Conservation (phyloP, 2,329 filamentous ascomycete species). For the Juglanconis juglandina region DNA sequence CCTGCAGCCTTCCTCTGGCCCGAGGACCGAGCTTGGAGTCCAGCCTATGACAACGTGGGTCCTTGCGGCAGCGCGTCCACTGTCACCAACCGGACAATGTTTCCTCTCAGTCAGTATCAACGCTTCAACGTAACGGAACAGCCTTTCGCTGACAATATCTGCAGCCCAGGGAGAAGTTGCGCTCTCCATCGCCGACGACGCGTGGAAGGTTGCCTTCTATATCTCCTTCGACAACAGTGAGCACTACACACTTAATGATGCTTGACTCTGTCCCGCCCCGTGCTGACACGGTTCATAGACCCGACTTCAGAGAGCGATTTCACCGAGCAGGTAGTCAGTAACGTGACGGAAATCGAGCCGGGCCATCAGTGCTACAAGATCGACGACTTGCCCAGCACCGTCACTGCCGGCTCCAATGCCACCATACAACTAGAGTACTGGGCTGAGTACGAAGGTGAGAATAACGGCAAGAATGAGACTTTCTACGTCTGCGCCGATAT, state of each 20-base stretch:
- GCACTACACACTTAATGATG: not conserved
- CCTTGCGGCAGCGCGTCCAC: conserved; percentile 48
- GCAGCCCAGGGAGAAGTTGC: conserved; percentile 48
- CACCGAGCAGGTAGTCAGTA: conserved; percentile 35
- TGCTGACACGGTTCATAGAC: conserved; percentile 27
- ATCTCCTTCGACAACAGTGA: conserved; percentile 33
- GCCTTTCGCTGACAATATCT: not conserved
- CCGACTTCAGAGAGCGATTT: conserved; percentile 39
- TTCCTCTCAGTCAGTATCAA: conserved; percentile 43
- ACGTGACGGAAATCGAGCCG: conserved; percentile 37
- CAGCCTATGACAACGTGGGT: conserved; percentile 45
- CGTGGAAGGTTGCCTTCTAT: conserved; percentile 47
- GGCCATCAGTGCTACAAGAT: conserved; percentile 45
- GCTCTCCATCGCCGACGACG: conserved; percentile 49
- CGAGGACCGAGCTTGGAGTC: conserved; percentile 46
- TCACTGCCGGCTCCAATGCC: conserved; percentile 41
- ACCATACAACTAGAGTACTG: conserved; percentile 49
- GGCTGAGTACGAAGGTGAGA: conserved; percentile 39
- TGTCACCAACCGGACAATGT: conserved; percentile 44
- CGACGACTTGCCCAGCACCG: conserved; percentile 30
- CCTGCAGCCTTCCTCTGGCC: conserved; percentile 56
- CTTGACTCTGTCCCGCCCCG: not conserved
- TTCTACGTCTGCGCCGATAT: conserved; percentile 38
- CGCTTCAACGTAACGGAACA: not conserved
- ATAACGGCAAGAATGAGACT: conserved; percentile 30